Base-by-base conservation (phyloP, 441 rosid species). In the Gossypium schwendimanii region DNA sequence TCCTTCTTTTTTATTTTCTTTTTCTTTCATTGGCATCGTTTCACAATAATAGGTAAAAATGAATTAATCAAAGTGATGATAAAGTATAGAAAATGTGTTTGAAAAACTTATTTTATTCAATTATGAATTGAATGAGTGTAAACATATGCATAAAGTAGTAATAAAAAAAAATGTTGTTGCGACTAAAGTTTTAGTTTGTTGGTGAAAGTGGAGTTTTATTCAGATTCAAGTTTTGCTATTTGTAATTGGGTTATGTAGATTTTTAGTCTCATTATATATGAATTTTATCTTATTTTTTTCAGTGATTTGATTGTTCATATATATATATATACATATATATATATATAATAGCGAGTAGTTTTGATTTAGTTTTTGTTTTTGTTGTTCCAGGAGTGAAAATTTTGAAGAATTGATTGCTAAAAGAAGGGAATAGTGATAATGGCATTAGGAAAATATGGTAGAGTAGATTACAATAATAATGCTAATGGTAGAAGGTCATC, bases 391-490 rank as follows among this genome's bases (percentile, higher is more conserved):
- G 83, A 78, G 70, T 67, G 28, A 63, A 21, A 4, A 15, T 69
- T 72, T 66, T 26, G 15, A 44, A 75, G 33, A 68, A 15, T 31
- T 72, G 55, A n/a, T 74, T 59, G 69, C 28, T 55, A 55, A 55
- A 55, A 15, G 11, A n/a, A 76, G 68, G 50, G 9, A 21, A 64
- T 64, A 64, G 57, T 66, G 70, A 73, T n/a, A 62, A 94, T 95
- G 99, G 96, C 96, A 2, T 69, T 74, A 52, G 93, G 86, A 41
- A 91, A 88, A 73, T 89, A 95, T 75, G 80, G 82, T 65, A 87
- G 96, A 79, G 63, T 95, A 41, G 99, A 92, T 63, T 85, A 81
- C 77, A 39, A 33, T 45, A 70, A 21, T 21, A 47, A 24, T 62
- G 39, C 14, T 11, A 45, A 89, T 59, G 83, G 75, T 76, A 59